phyloP scores from a whole-genome alignment of 192 early-diverging fungal species.

The Coemansia sp. region DNA sequence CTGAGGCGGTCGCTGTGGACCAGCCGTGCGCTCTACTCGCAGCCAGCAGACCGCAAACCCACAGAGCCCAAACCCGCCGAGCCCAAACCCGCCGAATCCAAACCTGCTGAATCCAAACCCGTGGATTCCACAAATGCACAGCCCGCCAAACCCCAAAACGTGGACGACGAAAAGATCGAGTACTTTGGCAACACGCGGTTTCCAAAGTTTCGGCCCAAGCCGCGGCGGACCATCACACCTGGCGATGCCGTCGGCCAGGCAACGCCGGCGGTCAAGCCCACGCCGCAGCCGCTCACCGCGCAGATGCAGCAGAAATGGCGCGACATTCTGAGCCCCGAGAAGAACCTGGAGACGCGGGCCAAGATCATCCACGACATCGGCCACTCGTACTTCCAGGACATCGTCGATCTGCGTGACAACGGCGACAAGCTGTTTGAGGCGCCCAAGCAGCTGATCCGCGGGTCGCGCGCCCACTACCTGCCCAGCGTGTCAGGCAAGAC shows the following conservation, averaged over 20 bases:
- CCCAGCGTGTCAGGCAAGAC: conserved; percentile 45
- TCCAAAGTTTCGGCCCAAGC: conserved; percentile 42
- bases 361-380: conserved; percentile 46
- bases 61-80: neutral
- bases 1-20: neutral
- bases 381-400: conserved; percentile 50
- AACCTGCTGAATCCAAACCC: neutral
- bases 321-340: conserved; percentile 44
- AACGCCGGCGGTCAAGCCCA: conserved; percentile 19
- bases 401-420: conserved; percentile 49
- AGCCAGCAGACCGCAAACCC: neutral
- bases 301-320: conserved; percentile 31
- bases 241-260: conserved; percentile 47
- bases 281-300: conserved; percentile 12
- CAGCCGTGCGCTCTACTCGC: conserved; percentile 3
- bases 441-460: conserved; percentile 31
- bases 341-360: conserved; percentile 48
- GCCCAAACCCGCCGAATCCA: neutral
- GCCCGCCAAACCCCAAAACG: neutral
- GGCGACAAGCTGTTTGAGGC: conserved; percentile 51
- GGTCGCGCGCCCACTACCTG: conserved; percentile 29
- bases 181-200: conserved; percentile 51
- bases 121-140: conserved; percentile 1
- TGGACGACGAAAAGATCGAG: conserved; percentile 32
- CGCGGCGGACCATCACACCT: conserved; percentile 39